A percentile compares a stretch with the other conserved stretches of the same genome.
These are phyloP conservation scores for Venturia oleaginea DNA, from an alignment of 2,329 filamentous ascomycete species.

Conservation along the genomic window DNA sequence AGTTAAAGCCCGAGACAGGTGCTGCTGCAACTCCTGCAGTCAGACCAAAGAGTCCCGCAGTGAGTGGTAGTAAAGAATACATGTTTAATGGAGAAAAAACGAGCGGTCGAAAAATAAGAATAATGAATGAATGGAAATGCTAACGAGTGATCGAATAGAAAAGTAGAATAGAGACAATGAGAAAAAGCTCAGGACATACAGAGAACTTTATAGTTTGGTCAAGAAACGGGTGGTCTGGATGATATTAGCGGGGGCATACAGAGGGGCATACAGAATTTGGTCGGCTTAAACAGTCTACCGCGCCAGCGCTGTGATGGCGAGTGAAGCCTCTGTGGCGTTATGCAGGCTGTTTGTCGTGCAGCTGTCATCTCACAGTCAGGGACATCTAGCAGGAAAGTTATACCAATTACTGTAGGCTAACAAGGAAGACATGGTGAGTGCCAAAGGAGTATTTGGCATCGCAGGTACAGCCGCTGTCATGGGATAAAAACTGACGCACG, in stretches of 20 bases:
- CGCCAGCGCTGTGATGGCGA: neutral
- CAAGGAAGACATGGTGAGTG: neutral
- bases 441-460: neutral
- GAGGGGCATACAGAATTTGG: neutral
- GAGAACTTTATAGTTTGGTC: neutral
- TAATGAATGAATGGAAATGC: neutral
- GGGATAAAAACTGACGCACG: neutral
- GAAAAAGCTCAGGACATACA: neutral
- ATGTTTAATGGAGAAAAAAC: neutral
- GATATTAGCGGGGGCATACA: neutral
- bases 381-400: neutral
- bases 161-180: neutral
- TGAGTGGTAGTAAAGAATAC: neutral
- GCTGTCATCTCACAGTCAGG: neutral
- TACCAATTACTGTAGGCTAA: neutral
- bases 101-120: neutral
- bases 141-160: no score
- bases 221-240: neutral
- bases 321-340: neutral
- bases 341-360: neutral
- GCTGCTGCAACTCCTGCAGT: neutral
- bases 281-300: neutral
- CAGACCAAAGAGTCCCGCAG: neutral
- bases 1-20: neutral
- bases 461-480: neutral